A percentile compares a stretch with the other conserved stretches of the same genome.
phyloP scores from a whole-genome alignment of 108 stramenopile species.

The Chaetoceros tenuissimus region DNA sequence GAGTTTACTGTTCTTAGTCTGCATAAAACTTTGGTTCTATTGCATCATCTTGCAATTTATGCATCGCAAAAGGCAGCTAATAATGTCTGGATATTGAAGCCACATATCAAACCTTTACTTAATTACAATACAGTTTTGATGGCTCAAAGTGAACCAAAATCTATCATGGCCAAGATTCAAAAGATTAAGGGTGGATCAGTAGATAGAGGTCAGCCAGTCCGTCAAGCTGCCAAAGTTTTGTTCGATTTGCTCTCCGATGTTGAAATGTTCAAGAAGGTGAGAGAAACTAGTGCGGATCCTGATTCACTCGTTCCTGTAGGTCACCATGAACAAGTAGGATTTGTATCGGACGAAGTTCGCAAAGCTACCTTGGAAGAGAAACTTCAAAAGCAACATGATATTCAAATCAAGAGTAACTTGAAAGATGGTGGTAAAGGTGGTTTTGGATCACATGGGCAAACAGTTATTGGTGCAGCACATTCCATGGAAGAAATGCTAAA shows the following conservation, averaged over 20 bases:
- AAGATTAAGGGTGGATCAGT: constrained; percentile 51
- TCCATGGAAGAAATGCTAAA: constrained; percentile 62
- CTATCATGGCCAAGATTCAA: constrained; percentile 15
- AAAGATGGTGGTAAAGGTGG: constrained; percentile 36
- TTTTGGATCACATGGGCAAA: constrained; percentile 48
- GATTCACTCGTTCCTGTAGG: constrained; percentile 53
- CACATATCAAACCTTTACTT: constrained; percentile 17
- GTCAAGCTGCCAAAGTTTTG: constrained; percentile 34
- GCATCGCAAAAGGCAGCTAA: constrained; percentile 45
- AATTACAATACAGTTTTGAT: constrained; percentile 48
- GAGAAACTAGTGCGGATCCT: constrained; percentile 37
- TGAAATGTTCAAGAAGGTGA: constrained; percentile 24
- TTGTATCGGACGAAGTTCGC: constrained; percentile 47
- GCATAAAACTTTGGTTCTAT: constrained; percentile 38
- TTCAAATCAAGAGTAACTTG: constrained; percentile 32
- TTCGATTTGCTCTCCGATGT: constrained; percentile 21
- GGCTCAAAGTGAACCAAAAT: constrained; percentile 27
- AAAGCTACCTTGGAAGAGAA: constrained; percentile 23
- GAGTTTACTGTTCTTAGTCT: constrained; percentile 28
- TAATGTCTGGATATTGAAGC: constrained; percentile 21
- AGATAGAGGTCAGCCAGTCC: constrained; percentile 45
- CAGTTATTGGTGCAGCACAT: constrained; percentile 58
- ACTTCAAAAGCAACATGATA: constrained; percentile 28
- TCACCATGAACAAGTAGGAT: constrained; percentile 23
- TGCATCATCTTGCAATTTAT: constrained; percentile 39